These are phyloP conservation scores for Capsicum rhomboideum DNA, from an alignment of 257 asterid species.

Conservation along the genomic window DNA sequence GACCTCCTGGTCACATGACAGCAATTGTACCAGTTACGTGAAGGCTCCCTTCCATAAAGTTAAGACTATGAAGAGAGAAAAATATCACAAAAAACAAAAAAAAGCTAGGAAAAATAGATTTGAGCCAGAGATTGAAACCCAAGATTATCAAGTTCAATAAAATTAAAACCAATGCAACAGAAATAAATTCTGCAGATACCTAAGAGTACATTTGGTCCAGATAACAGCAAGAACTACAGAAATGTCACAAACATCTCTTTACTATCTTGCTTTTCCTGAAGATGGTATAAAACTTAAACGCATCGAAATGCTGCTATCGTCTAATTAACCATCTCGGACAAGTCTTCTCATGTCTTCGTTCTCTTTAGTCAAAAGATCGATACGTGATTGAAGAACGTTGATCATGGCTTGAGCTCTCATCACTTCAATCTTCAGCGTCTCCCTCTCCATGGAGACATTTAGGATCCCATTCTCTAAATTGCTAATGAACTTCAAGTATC, in stretches of 20 bases:
- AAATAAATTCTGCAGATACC: neutral
- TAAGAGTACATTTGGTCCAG: neutral
- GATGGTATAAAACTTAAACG: neutral
- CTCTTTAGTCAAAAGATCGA: constrained; percentile 45
- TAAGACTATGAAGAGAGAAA: no score
- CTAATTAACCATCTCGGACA: constrained; percentile 12
- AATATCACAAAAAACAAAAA: no score
- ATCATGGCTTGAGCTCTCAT: constrained; percentile 87
- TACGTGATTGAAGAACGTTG: constrained; percentile 61
- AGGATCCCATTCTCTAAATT: constrained; percentile 63
- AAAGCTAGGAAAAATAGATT: no score
- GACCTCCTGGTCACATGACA: no score
- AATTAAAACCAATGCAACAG: neutral
- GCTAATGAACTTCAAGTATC: constrained; percentile 64
- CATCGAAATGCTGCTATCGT: neutral
- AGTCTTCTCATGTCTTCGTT: constrained; percentile 34
- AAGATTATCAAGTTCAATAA: neutral
- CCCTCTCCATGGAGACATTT: constrained; percentile 70
- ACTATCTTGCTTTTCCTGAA: neutral
- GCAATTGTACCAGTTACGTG: no score
- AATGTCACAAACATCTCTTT: neutral
- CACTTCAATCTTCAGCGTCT: constrained; percentile 69
- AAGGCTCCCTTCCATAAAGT: no score
- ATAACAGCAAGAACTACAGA: neutral
- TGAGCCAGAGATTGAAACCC: neutral